These are phyloP conservation scores for Boletus sp. DNA, from an alignment of 768 basidiomycete genomes.

Conservation along the genomic window DNA sequence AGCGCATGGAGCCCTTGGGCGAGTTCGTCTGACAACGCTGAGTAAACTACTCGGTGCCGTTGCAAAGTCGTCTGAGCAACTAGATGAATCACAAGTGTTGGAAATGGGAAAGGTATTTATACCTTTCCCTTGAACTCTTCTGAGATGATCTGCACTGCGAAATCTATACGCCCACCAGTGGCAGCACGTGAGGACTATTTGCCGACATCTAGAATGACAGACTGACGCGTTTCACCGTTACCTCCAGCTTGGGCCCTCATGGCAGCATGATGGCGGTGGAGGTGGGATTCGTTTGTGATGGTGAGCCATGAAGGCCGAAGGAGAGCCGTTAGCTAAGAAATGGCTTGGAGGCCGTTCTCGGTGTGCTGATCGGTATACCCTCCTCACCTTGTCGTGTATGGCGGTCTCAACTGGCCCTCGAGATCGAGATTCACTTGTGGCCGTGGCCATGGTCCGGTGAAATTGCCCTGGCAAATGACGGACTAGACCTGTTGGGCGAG, in stretches of 20 bases:
- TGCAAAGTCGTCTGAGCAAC: conserved; percentile 64
- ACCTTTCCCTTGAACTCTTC: conserved; percentile 75
- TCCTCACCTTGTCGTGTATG: conserved; percentile 57
- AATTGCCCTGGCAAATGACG: conserved; percentile 20
- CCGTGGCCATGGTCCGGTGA: conserved; percentile 30
- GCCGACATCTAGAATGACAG: conserved; percentile 13
- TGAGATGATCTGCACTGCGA: conserved; percentile 72
- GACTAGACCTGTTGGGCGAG: conserved; percentile 19
- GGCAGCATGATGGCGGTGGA: conserved; percentile 81
- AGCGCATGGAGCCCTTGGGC: conserved; percentile 72
- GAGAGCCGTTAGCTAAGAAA: conserved; percentile 54
- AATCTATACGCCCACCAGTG: conserved; percentile 49
- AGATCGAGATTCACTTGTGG: conserved; percentile 25
- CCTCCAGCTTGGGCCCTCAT: conserved; percentile 71
- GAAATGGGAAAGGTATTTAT: conserved; percentile 15
- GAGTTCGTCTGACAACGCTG: conserved; percentile 69
- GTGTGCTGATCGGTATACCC: conserved; percentile 21
- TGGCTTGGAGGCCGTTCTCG: conserved; percentile 21
- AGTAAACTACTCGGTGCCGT: conserved; percentile 78
- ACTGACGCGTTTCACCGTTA: conserved; percentile 81
- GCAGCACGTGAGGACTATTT: conserved; percentile 25
- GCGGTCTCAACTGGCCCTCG: conserved; percentile 54
- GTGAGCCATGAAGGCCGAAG: conserved; percentile 62
- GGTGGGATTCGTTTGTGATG: conserved; percentile 80
- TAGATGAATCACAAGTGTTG: conserved; percentile 12